These are phyloP conservation scores for Neurospora tetrasperma DNA, from an alignment of 495 filamentous ascomycete species.

Conservation along the genomic window DNA sequence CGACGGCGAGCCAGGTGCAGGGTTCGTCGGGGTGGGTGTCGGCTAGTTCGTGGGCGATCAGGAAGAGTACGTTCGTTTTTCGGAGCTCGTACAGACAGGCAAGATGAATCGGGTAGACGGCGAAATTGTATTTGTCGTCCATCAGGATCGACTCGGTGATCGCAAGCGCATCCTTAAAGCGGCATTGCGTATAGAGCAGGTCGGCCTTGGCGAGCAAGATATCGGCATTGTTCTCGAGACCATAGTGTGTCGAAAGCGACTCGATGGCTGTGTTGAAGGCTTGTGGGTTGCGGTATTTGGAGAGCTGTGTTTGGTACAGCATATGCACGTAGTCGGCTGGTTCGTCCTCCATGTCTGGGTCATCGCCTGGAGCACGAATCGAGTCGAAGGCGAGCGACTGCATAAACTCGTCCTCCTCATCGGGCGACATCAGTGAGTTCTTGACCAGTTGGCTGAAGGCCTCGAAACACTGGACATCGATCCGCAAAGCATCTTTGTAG, in stretches of 20 bases:
- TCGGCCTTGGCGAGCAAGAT: conserved; percentile 88
- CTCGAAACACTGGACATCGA: conserved; percentile 97
- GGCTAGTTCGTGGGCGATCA: conserved; percentile 88
- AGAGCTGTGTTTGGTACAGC: conserved; percentile 93
- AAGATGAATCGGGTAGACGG: conserved; percentile 80
- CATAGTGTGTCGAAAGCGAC: conserved; percentile 85
- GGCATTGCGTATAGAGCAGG: conserved; percentile 87
- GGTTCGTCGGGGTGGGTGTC: conserved; percentile 87
- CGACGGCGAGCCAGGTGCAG: conserved; percentile 85
- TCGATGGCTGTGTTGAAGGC: conserved; percentile 82
- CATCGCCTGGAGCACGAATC: conserved; percentile 42
- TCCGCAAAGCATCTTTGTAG: conserved; percentile 92
- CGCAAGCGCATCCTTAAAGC: conserved; percentile 74
- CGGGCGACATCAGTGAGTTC: conserved; percentile 93
- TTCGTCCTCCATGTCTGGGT: conserved; percentile 59
- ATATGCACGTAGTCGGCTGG: conserved; percentile 88
- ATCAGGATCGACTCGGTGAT: conserved; percentile 76
- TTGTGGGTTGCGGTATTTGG: conserved; percentile 84
- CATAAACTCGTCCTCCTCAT: conserved; percentile 90
- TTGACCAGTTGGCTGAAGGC: conserved; percentile 97
- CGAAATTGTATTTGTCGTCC: conserved; percentile 78
- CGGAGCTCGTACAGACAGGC: conserved; percentile 84
- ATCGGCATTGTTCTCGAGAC: conserved; percentile 77
- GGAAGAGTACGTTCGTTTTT: conserved; percentile 78
- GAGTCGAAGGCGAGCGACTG: conserved; percentile 86